Evolutionary conservation across 2,329 filamentous ascomycete genomes (phyloP), one percentile per base, ranked within the genome.

Genomic region (Thermomyces lanuginosus): DNA sequence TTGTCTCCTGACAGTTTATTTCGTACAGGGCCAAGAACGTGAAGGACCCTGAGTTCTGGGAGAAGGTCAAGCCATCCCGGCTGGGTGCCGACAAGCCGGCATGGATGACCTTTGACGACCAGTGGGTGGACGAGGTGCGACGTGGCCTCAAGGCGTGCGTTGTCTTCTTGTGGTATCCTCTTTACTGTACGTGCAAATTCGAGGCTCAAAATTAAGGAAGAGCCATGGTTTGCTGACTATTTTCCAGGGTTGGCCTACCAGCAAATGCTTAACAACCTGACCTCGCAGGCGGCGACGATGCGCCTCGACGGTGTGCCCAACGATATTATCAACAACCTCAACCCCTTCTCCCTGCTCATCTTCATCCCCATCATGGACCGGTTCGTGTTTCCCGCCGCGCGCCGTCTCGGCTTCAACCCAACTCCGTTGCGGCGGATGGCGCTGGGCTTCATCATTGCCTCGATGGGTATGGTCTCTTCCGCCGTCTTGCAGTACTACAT

Each of bases 301-400:
- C 39, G 48, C 5, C 55, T 60, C 4, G 53, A 60, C 31, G 64
- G 64, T 24, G 55, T 66, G 1, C 64, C 65, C 28, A 69, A 68
- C 47, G 65, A 69, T 28, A 51, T 66, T 31, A 59, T 69, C 40
- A 61, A 60, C 40, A 65, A 66, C 38, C 48, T 69, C 10, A 64
- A 68, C 45, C 60, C 63, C 5, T 51, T 68, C 24, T 49, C 60
- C 7, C 53, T 67, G 21, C 59, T 69, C 34, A 55, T 69, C 36
- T 59, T 64, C 39, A 64, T 67, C 25, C 65, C 65, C 3, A 49
- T 69, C 24, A 54, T 66, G 29, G 64, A 69, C 39, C 53, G 53
- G 14, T 35, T 64, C 32, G 37, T 69, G n/a, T 69, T 66, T 43
- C 64, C 64, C 1, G 45, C 43, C 3, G 48, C 68, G 9, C 59